phyloP scores from a whole-genome alignment of 2,329 filamentous ascomycete genomes.

The Cercospora zeina region DNA sequence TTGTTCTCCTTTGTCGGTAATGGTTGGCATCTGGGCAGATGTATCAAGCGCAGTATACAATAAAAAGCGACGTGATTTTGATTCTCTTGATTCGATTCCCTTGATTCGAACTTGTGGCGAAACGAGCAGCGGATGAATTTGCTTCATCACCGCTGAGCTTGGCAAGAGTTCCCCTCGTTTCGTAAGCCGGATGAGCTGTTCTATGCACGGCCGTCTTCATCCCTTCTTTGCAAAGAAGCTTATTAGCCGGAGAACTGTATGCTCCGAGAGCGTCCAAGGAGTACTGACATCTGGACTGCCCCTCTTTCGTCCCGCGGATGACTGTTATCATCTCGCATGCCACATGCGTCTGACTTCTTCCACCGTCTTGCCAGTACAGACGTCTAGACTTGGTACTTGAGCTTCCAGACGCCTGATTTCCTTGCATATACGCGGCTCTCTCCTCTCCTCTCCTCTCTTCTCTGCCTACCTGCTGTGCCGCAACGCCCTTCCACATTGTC shows the following conservation, averaged over 20 bases:
- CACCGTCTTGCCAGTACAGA: not conserved
- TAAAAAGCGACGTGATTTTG: not conserved
- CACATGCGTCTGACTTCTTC: not conserved
- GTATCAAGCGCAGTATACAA: not conserved
- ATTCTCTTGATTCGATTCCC: not conserved
- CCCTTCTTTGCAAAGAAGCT: not conserved
- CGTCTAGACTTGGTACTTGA: not conserved
- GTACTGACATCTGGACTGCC: not conserved
- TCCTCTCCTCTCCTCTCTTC: not conserved
- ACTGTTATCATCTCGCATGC: not conserved
- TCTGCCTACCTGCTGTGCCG: not conserved
- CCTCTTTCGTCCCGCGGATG: not conserved
- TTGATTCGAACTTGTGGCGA: not conserved
- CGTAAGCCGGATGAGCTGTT: not conserved
- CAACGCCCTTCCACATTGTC: too few relatives aligned
- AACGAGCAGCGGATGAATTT: constrained; percentile 10
- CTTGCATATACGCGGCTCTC: not conserved
- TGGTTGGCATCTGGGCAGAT: constrained; percentile 7
- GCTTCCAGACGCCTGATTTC: not conserved
- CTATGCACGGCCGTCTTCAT: not conserved
- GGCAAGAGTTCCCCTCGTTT: not conserved
- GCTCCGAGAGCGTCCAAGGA: not conserved
- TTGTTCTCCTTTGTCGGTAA: constrained; percentile 14
- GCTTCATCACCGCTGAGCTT: constrained; percentile 11
- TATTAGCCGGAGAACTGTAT: not conserved